Evolutionary conservation across 2,329 filamentous ascomycete species (phyloP), one percentile per base, ranked within the genome.

Genomic region (Zasmidium angulare): DNA sequence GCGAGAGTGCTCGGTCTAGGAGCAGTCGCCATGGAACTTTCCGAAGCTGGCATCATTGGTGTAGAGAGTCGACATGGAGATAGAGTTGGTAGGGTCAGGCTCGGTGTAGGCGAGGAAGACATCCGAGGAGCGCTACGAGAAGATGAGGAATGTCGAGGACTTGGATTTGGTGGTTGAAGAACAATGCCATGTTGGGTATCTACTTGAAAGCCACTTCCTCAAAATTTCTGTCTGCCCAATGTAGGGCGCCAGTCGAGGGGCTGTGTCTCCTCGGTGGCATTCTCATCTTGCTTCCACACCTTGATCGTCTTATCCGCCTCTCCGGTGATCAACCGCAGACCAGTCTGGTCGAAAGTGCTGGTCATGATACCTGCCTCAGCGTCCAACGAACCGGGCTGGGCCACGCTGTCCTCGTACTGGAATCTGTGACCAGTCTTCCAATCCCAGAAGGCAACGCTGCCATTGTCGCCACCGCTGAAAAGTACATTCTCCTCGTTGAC

Each of bases 251-350:
- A 99, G 48, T 96, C 88, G 47, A 99, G 76, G 1, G 95, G 95
- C 76, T 98, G 92, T 1, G 89, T 90, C 74, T 98, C 91, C 40
- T 89, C 89, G 0, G 93, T 97, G 19, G 95, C 95, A 55, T 89
- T 85, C 50, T 96, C 91, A 74, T 99, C 95, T 67, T 89, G 89
- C 76, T 93, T 96, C 95, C 95, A 99, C 59, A 99, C 86, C 84
- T 99, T 98, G 55, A 61, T 96, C 0, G 93, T 96, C 83, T 99
- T 99, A 74, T 99, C 95, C 4, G 92, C 91, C 77, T 99, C 95
- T 49, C 96, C 96, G 20, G 90, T 93, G 64, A 99, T 96, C 68
- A 99, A 80, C 67, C 95, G 85, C 70, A 97, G 72, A 0, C 95
- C 95, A 0, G 93, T 96, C 61, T 84, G 85, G 71, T 99, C 95